Conservation (phyloP, 2,329 filamentous ascomycete species). For the Sordariomycetes sp. region DNA sequence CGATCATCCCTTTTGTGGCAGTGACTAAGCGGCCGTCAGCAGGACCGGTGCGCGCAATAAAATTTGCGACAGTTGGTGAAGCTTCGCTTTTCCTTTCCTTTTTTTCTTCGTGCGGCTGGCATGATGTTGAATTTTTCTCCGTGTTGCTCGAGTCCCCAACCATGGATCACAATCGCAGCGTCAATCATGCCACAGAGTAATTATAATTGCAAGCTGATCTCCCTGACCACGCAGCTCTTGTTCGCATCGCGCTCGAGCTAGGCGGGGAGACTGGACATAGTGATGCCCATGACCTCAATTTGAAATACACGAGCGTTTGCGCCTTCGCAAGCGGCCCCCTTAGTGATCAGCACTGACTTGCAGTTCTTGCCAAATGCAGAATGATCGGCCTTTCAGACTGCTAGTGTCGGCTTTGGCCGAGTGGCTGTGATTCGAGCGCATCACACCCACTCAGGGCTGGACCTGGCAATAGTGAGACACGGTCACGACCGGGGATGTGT, state of each 20-base stretch:
- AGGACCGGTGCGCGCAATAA: constrained; percentile 12
- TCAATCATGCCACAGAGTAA: constrained; percentile 73
- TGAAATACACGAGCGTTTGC: too few relatives aligned
- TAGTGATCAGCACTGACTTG: too few relatives aligned
- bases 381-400: too few relatives aligned
- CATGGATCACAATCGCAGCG: constrained; percentile 51
- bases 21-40: constrained; percentile 14
- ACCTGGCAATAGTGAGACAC: too few relatives aligned
- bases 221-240: constrained; percentile 31
- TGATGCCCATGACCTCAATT: too few relatives aligned
- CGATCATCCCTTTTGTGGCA: too few relatives aligned
- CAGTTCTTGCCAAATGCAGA: too few relatives aligned
- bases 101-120: constrained; percentile 71
- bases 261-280: constrained; percentile 34
- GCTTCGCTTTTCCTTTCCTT: constrained; percentile 29
- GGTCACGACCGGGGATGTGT: too few relatives aligned
- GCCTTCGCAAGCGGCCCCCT: too few relatives aligned
- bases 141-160: constrained; percentile 66
- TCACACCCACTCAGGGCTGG: too few relatives aligned
- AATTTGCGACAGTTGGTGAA: constrained; percentile 14
- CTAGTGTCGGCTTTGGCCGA: too few relatives aligned
- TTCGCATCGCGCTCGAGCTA: constrained; percentile 14
- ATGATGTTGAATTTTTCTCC: constrained; percentile 62
- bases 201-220: constrained; percentile 66
- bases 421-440: too few relatives aligned